These are phyloP conservation scores for Rhododendron vialii DNA, from an alignment of 148 eudicot genomes.

Conservation along the genomic window DNA sequence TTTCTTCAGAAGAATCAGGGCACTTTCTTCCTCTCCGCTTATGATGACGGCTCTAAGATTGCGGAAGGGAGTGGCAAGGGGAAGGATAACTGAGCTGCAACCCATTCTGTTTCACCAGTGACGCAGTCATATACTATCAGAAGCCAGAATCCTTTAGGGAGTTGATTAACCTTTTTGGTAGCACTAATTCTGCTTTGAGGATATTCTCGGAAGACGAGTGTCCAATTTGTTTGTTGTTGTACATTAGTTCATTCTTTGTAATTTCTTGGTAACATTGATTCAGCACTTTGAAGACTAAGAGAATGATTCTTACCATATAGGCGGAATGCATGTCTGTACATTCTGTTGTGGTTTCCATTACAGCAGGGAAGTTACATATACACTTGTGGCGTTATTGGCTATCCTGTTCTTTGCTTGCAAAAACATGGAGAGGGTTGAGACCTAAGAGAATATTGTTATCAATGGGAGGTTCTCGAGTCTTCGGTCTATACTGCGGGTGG, in stretches of 20 bases:
- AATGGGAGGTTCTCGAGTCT: not conserved
- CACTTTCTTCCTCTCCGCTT: slow-evolving; percentile 59
- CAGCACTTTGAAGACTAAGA: not conserved
- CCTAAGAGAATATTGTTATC: not conserved
- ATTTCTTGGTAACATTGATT: not conserved
- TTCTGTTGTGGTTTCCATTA: not conserved
- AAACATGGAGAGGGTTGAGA: not conserved
- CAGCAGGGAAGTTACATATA: not conserved
- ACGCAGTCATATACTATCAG: not conserved
- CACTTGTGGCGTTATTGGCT: not conserved
- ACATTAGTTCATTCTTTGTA: slow-evolving; percentile 10
- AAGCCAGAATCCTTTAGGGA: not conserved
- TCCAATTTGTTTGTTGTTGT: slow-evolving; percentile 13
- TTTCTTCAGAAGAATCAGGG: slow-evolving; percentile 80
- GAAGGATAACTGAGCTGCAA: slow-evolving; percentile 45
- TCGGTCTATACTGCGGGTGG: not conserved
- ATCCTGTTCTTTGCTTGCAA: not conserved
- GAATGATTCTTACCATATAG: not conserved
- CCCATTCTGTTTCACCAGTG: slow-evolving; percentile 7
- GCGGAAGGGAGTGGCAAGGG: slow-evolving; percentile 50
- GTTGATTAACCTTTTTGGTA: not conserved
- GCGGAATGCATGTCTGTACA: not conserved
- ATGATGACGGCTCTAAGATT: slow-evolving; percentile 42
- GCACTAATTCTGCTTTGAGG: not conserved
- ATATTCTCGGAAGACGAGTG: not conserved